Percentiles rank a stretch among this genome's conserved stretches.
phyloP scores from a whole-genome alignment of 139 green algal species.

The Pseudopediastrum boryanum region DNA sequence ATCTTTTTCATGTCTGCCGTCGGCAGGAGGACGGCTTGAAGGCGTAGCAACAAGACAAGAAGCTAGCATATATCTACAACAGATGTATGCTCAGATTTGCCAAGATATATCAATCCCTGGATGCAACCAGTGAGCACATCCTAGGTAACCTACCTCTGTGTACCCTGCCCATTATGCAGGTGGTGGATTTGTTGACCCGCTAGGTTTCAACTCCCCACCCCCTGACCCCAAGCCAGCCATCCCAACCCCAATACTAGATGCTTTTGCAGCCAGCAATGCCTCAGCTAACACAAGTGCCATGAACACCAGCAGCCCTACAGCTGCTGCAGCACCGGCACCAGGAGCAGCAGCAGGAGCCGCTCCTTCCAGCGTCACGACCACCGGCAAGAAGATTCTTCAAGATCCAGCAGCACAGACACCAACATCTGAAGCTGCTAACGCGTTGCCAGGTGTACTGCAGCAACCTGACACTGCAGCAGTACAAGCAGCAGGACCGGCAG shows the following conservation, averaged over 20 bases:
- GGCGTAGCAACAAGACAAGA: no score
- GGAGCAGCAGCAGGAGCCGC: neutral
- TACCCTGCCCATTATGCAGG: neutral
- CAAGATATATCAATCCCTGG: neutral
- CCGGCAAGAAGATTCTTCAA: neutral
- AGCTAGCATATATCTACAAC: neutral
- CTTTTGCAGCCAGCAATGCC: constrained; percentile 11
- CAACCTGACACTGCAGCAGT: neutral
- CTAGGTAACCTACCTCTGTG: neutral
- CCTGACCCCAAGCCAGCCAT: neutral
- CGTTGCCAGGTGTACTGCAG: neutral
- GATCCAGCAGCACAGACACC: neutral
- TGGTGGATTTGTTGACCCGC: constrained; percentile 24
- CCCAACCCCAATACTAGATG: neutral
- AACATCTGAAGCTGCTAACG: no score
- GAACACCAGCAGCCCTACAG: neutral
- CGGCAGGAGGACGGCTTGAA: no score
- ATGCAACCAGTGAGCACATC: neutral
- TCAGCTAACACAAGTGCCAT: neutral
- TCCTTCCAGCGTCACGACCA: neutral
- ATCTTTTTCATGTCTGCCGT: no score
- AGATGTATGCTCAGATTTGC: neutral
- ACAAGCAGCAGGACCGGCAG: neutral
- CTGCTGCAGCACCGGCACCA: neutral
- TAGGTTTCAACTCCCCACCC: constrained; percentile 14